Conservation (phyloP, 2,329 filamentous ascomycete species). For the Sodiomyces alkalinus region DNA sequence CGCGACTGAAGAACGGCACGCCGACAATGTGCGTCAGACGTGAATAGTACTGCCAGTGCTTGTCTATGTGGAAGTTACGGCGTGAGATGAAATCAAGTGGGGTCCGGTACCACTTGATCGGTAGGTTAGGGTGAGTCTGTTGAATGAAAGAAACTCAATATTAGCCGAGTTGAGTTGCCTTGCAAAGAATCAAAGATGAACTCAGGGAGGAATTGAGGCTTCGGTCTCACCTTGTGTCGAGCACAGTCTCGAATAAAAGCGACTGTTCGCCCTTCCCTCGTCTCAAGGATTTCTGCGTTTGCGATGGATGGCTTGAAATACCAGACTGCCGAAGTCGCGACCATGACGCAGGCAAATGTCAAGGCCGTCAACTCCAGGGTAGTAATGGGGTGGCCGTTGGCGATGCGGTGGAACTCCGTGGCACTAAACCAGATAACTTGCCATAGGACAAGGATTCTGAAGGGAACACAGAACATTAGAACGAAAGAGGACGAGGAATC, state of each 20-base stretch:
- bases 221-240: slow-evolving; percentile 2
- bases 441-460: slow-evolving; percentile 10
- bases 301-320: slow-evolving; percentile 9
- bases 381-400: slow-evolving; percentile 10
- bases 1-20: slow-evolving; percentile 7
- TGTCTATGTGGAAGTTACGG: slow-evolving; percentile 7
- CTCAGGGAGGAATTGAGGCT: too few relatives aligned
- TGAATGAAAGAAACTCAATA: neutral
- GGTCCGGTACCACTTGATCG: slow-evolving; percentile 13
- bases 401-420: slow-evolving; percentile 8
- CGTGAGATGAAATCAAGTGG: slow-evolving; percentile 17
- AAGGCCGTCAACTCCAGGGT: slow-evolving; percentile 13
- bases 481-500: neutral
- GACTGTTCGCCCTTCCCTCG: slow-evolving; percentile 5
- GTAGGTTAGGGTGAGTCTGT: slow-evolving; percentile 11
- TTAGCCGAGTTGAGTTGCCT: neutral
- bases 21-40: slow-evolving; percentile 7
- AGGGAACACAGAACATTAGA: neutral
- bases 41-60: slow-evolving; percentile 11
- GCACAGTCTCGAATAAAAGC: slow-evolving; percentile 4
- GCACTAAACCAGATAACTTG: slow-evolving; percentile 12
- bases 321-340: slow-evolving; percentile 9
- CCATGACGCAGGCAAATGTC: slow-evolving; percentile 11
- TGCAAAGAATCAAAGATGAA: neutral
- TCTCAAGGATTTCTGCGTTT: slow-evolving; percentile 3